phyloP scores from a whole-genome alignment of 139 green algal species.

The Trebouxia sp. region DNA sequence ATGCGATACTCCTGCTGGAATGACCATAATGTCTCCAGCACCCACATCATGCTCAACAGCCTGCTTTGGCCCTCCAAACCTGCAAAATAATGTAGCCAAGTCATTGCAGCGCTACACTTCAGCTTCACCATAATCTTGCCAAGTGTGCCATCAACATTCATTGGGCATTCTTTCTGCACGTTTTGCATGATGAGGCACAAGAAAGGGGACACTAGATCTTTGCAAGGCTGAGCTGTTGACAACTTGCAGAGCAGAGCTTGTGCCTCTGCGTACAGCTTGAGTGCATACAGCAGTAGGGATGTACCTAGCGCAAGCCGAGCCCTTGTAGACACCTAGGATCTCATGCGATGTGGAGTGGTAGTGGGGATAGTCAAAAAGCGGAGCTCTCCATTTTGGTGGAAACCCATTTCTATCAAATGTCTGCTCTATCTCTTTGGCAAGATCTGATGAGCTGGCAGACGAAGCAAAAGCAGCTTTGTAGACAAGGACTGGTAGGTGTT shows the following conservation, averaged over 20 bases:
- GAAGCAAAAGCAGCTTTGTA: constrained; percentile 8
- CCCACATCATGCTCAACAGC: neutral
- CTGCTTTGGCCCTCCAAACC: neutral
- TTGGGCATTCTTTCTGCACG: no score
- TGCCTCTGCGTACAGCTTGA: no score
- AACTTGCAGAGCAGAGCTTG: no score
- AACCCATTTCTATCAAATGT: neutral
- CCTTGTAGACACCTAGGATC: constrained; percentile 4
- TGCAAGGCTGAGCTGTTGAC: no score
- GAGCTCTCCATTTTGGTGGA: constrained; percentile 3
- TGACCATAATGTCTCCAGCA: constrained; percentile 9
- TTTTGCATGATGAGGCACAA: no score
- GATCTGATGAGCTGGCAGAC: neutral
- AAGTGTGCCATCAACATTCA: no score
- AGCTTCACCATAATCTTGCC: no score
- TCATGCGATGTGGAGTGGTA: constrained; percentile 13
- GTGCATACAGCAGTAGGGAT: no score
- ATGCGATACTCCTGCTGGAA: constrained; percentile 11
- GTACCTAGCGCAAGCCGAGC: neutral
- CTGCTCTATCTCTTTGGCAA: constrained; percentile 6
- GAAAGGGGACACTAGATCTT: no score
- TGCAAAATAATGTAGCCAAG: no score
- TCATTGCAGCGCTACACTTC: no score
- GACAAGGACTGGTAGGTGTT: neutral
- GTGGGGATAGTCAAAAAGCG: neutral